Percentiles rank a stretch among this genome's conserved stretches.
Evolutionary conservation across 2,329 filamentous ascomycete species (phyloP).

Genomic region (Neoascochyta sp.): DNA sequence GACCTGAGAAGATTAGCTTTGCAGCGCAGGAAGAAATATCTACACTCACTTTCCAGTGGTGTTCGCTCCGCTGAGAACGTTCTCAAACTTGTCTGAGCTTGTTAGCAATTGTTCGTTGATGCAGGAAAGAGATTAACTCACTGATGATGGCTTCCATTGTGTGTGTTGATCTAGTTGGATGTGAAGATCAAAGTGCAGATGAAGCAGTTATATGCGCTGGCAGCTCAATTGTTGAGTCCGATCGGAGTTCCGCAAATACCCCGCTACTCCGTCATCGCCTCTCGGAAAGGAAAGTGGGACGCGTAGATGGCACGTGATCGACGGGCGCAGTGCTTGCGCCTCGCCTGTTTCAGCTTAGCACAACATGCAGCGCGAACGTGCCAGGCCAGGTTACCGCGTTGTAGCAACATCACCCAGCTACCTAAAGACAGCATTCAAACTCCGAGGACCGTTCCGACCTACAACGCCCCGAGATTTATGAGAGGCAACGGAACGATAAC

Average conservation of each 20-base stretch:
- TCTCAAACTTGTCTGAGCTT: slow-evolving; percentile 30
- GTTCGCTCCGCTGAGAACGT: slow-evolving; percentile 26
- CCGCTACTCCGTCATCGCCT: slow-evolving; percentile 33
- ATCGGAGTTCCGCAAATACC: slow-evolving; percentile 25
- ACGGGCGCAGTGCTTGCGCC: slow-evolving; percentile 5
- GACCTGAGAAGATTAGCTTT: slow-evolving; percentile 25
- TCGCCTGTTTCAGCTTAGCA: slow-evolving; percentile 2
- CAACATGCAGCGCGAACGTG: slow-evolving; percentile 6
- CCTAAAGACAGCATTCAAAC: too few relatives aligned
- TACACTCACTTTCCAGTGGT: slow-evolving; percentile 34
- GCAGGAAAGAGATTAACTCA: slow-evolving; percentile 8
- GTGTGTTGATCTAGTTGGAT: slow-evolving; percentile 10
- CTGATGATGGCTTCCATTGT: slow-evolving; percentile 40
- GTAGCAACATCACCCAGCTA: too few relatives aligned
- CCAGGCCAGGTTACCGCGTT: too few relatives aligned
- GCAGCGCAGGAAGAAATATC: too few relatives aligned
- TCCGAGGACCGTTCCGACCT: too few relatives aligned
- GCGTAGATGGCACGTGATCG: too few relatives aligned
- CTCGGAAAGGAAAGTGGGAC: slow-evolving; percentile 18
- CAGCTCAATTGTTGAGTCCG: slow-evolving; percentile 27
- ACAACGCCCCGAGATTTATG: too few relatives aligned
- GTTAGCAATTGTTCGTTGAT: slow-evolving; percentile 16
- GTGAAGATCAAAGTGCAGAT: slow-evolving; percentile 10
- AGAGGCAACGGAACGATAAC: too few relatives aligned
- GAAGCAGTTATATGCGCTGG: slow-evolving; percentile 21